phyloP scores from a whole-genome alignment of 768 basidiomycete species.

The Ramaria sp. region DNA sequence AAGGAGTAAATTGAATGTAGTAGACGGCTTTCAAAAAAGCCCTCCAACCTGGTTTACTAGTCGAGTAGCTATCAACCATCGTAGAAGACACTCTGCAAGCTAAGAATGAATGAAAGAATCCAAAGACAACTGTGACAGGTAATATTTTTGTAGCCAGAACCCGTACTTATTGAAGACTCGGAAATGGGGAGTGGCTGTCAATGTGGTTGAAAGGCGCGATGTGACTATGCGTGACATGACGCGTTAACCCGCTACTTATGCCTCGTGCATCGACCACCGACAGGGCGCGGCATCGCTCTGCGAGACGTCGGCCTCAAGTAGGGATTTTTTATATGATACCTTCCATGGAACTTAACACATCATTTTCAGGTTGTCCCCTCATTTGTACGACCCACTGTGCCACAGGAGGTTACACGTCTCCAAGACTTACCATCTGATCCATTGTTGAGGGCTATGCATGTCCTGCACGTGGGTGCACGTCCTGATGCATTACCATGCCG shows the following conservation, averaged over 20 bases:
- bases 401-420: conserved; percentile 16
- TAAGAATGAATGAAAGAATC: no score
- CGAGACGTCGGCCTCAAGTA: conserved; percentile 1
- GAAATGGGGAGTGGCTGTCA: no score
- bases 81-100: no score
- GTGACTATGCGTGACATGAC: not conserved
- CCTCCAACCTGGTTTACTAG: no score
- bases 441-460: conserved; percentile 81
- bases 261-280: not conserved
- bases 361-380: not conserved
- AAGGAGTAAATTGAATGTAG: not conserved
- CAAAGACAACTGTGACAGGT: no score
- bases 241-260: not conserved
- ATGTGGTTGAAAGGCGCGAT: not conserved
- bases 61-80: no score
- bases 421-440: conserved; percentile 59
- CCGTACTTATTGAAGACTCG: no score
- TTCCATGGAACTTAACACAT: not conserved
- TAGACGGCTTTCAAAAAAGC: no score
- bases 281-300: not conserved
- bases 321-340: not conserved
- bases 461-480: conserved; percentile 85
- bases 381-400: not conserved
- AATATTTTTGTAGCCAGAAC: no score
- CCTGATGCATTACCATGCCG: conserved; percentile 87